A percentile compares a stretch with the other conserved stretches of the same genome.
phyloP scores from a whole-genome alignment of 2,329 filamentous ascomycete genomes.

The Exophiala bonariae region DNA sequence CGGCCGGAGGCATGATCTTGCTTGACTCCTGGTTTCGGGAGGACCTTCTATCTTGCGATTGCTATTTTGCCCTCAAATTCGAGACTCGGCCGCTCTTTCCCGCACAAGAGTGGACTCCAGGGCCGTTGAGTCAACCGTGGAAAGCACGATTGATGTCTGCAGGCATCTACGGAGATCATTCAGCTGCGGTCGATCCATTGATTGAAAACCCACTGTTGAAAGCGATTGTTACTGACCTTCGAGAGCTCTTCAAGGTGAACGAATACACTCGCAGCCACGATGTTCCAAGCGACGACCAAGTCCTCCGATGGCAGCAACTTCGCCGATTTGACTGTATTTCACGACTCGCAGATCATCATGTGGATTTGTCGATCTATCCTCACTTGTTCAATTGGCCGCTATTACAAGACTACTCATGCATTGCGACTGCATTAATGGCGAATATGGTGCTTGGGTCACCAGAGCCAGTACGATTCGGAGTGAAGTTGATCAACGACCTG shows the following conservation, averaged over 20 bases:
- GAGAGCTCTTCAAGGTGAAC: conserved; percentile 24
- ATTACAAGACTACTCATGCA: conserved; percentile 20
- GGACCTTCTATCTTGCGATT: conserved; percentile 25
- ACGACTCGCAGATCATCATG: conserved; percentile 24
- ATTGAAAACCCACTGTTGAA: conserved; percentile 24
- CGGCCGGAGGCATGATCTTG: conserved; percentile 23
- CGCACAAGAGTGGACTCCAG: conserved; percentile 24
- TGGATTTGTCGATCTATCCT: conserved; percentile 25
- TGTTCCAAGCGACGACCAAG: conserved; percentile 22
- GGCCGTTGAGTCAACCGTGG: conserved; percentile 27
- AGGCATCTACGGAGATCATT: conserved; percentile 25
- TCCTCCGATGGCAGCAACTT: conserved; percentile 24
- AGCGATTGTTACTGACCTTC: conserved; percentile 21
- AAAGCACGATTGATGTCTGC: conserved; percentile 25
- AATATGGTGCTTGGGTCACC: conserved; percentile 25
- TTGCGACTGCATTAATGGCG: conserved; percentile 20
- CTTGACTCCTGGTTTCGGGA: conserved; percentile 27
- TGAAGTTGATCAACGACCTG: conserved; percentile 21
- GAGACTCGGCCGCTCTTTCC: conserved; percentile 26
- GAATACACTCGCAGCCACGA: conserved; percentile 22
- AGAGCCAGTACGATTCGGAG: conserved; percentile 26
- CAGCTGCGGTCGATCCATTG: conserved; percentile 20
- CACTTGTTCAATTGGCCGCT: conserved; percentile 22
- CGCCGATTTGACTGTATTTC: conserved; percentile 27
- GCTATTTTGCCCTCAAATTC: conserved; percentile 28